These are phyloP conservation scores for Aspergillus saccharolyticus DNA, from an alignment of 495 filamentous ascomycete species.

Conservation along the genomic window DNA sequence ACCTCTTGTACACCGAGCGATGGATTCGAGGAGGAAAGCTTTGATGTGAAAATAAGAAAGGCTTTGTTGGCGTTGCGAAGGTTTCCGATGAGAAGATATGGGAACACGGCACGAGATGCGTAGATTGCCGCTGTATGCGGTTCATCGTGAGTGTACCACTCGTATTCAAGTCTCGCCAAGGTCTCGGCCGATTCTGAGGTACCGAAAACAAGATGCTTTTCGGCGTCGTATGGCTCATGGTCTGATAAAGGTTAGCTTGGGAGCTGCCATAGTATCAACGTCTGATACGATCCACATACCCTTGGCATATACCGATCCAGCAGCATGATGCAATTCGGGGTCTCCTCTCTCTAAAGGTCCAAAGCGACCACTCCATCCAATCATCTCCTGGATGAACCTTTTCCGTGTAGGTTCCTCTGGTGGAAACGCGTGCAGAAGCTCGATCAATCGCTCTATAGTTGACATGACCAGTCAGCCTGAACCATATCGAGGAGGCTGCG, in stretches of 20 bases:
- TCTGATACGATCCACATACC: constrained; percentile 35
- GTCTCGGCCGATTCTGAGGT: constrained; percentile 82
- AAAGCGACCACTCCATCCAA: constrained; percentile 79
- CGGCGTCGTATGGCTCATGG: constrained; percentile 84
- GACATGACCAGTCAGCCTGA: neutral
- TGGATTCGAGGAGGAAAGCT: constrained; percentile 62
- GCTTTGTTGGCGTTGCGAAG: constrained; percentile 80
- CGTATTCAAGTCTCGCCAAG: constrained; percentile 77
- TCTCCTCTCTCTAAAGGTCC: constrained; percentile 90
- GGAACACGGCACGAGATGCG: constrained; percentile 81
- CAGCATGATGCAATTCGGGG: constrained; percentile 91
- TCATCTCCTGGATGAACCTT: constrained; percentile 82
- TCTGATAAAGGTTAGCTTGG: constrained; percentile 44
- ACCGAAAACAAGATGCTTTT: constrained; percentile 82
- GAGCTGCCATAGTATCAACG: neutral
- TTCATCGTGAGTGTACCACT: constrained; percentile 88
- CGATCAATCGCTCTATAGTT: constrained; percentile 47
- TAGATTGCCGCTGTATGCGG: constrained; percentile 86
- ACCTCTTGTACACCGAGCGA: constrained; percentile 74
- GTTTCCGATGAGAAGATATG: constrained; percentile 87
- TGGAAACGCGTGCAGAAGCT: constrained; percentile 71
- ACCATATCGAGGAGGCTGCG: neutral
- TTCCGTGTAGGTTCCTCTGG: constrained; percentile 83
- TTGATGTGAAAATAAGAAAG: constrained; percentile 71
- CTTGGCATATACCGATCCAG: constrained; percentile 80